A percentile compares a stretch with the other conserved stretches of the same genome.
Evolutionary conservation across 2,329 filamentous ascomycete species (phyloP).

Genomic region (Aspergillus sp.): DNA sequence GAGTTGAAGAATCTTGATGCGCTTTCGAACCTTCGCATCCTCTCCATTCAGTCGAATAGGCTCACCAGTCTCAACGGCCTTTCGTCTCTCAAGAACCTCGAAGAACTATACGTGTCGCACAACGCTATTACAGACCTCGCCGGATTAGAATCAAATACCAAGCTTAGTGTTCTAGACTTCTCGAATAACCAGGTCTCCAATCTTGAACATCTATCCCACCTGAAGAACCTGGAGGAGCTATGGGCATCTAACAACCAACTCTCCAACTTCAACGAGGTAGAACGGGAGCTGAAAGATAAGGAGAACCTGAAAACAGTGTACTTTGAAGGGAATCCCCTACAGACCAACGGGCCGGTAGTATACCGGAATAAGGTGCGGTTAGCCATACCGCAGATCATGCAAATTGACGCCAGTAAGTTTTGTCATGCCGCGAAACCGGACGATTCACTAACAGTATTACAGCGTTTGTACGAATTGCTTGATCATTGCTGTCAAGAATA

Average conservation of each 20-base stretch:
- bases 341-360: constrained; percentile 73
- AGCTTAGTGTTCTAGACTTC: constrained; percentile 79
- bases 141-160: constrained; percentile 66
- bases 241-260: constrained; percentile 93
- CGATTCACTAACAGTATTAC: background rate
- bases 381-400: constrained; percentile 79
- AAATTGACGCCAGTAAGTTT: constrained; percentile 87
- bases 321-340: constrained; percentile 91
- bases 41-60: constrained; percentile 94
- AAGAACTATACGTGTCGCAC: constrained; percentile 95
- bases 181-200: constrained; percentile 81
- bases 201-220: constrained; percentile 67
- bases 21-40: constrained; percentile 76
- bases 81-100: constrained; percentile 69
- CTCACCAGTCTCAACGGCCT: constrained; percentile 77
- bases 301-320: constrained; percentile 83
- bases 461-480: constrained; percentile 15
- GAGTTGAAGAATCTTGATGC: constrained; percentile 73
- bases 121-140: constrained; percentile 79
- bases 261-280: constrained; percentile 74
- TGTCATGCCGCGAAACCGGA: no score
- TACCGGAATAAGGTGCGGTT: constrained; percentile 93
- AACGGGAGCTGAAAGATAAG: constrained; percentile 76
- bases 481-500: background rate
- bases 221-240: constrained; percentile 78